These are phyloP conservation scores for Solanum aculeatissimum DNA, from an alignment of 305 asterid genomes.

Conservation along the genomic window DNA sequence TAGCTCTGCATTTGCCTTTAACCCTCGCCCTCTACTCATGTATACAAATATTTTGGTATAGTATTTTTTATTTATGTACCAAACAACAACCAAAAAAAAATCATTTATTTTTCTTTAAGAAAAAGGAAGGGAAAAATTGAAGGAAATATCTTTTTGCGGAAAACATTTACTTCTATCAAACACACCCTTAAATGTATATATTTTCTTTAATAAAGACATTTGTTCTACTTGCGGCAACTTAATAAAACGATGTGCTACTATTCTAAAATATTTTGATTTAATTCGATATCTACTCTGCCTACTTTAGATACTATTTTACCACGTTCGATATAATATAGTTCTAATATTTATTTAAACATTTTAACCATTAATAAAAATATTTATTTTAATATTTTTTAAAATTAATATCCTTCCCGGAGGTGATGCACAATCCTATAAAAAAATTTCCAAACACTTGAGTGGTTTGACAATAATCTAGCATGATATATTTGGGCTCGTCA, in stretches of 20 bases:
- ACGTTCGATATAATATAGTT: neutral
- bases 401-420: too few relatives aligned
- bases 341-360: neutral
- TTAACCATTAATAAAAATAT: neutral
- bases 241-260: neutral
- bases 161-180: neutral
- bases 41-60: neutral
- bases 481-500: neutral
- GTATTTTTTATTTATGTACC: neutral
- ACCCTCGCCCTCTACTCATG: neutral
- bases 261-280: neutral
- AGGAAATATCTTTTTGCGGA: neutral
- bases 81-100: too few relatives aligned
- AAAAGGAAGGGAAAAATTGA: neutral
- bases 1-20: too few relatives aligned
- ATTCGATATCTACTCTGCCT: neutral
- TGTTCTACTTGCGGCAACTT: neutral
- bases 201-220: neutral
- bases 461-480: neutral
- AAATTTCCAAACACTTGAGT: neutral
- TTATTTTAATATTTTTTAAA: neutral
- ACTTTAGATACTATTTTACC: neutral
- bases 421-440: neutral
- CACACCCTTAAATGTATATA: neutral
- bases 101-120: neutral